A percentile compares a stretch with the other conserved stretches of the same genome.
Evolutionary conservation across 2,329 filamentous ascomycete genomes (phyloP).

Genomic region (Colletotrichum abscissum): DNA sequence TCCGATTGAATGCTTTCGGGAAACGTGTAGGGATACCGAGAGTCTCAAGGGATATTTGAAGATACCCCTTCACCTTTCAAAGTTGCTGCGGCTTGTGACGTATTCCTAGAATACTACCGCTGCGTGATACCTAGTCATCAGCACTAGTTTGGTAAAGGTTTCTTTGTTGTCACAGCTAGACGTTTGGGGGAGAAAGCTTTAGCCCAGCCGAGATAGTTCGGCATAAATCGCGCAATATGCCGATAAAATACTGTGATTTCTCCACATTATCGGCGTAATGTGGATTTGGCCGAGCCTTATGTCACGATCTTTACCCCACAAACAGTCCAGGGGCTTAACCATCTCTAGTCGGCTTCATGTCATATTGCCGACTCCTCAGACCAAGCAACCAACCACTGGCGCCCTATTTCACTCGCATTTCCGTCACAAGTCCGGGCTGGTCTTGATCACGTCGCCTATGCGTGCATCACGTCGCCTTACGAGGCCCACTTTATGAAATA

Average conservation of each 20-base stretch:
- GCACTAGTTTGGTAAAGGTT: not conserved
- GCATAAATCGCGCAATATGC: not conserved
- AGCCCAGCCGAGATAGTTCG: not conserved
- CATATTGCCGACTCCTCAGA: conserved; percentile 7
- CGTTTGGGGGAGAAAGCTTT: not conserved
- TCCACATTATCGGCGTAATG: conserved; percentile 6
- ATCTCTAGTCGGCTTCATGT: not conserved
- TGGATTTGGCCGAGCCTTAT: not conserved
- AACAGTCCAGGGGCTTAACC: not conserved
- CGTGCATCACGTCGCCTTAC: not conserved
- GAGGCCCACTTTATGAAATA: conserved; percentile 15
- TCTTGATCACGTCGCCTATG: not conserved
- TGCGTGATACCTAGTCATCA: not conserved
- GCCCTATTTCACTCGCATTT: not conserved
- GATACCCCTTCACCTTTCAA: not conserved
- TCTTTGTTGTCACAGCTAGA: conserved; percentile 9
- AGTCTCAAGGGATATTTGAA: not conserved
- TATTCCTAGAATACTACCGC: not conserved
- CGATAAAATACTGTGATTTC: not conserved
- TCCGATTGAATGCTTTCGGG: conserved; percentile 2
- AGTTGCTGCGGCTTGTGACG: not conserved
- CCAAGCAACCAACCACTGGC: not conserved
- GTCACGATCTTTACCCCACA: conserved; percentile 9
- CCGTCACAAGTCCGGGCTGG: conserved; percentile 1
- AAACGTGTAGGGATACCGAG: conserved; percentile 8